Evolutionary conservation across 345 rosid species (phyloP).

Genomic region (Microcos paniculata): DNA sequence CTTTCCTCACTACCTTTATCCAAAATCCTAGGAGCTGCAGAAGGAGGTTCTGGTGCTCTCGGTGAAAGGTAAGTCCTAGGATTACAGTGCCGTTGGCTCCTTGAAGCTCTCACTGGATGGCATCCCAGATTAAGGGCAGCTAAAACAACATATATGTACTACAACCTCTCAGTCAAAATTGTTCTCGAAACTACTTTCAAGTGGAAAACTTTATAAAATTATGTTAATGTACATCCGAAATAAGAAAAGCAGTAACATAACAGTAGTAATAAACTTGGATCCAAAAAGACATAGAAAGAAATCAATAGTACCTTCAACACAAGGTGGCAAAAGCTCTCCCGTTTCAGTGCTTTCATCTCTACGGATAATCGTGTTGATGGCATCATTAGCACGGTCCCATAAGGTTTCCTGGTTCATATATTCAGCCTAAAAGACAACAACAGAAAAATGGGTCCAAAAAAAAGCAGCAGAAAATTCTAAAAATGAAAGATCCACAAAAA

Average conservation of each 20-base stretch:
- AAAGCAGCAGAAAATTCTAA: constrained; percentile 6
- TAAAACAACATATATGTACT: constrained; percentile 30
- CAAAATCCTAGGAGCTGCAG: constrained; percentile 33
- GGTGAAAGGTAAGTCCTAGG: constrained; percentile 81
- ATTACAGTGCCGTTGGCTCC: constrained; percentile 91
- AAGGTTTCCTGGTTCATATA: constrained; percentile 69
- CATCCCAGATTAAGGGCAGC: constrained; percentile 97
- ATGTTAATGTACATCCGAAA: constrained; percentile 12
- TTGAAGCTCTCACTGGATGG: constrained; percentile 85
- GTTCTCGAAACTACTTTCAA: constrained; percentile 6
- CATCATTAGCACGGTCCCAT: constrained; percentile 95
- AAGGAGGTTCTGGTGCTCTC: constrained; percentile 51
- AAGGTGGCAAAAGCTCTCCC: constrained; percentile 90
- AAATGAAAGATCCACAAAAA: constrained; percentile 19
- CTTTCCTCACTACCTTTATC: constrained; percentile 34
- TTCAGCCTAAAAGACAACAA: constrained; percentile 55
- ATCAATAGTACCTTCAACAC: constrained; percentile 77
- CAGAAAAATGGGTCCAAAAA: not conserved
- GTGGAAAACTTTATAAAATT: constrained; percentile 2
- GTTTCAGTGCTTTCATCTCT: constrained; percentile 84
- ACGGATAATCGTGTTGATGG: constrained; percentile 82
- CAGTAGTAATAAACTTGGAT: constrained; percentile 7
- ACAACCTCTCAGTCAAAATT: constrained; percentile 2
- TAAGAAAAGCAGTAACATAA: constrained; percentile 8
- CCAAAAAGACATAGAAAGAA: constrained; percentile 12